A percentile compares a stretch with the other conserved stretches of the same genome.
phyloP scores from a whole-genome alignment of 2,329 filamentous ascomycete genomes.

The Fusarium chuoi region DNA sequence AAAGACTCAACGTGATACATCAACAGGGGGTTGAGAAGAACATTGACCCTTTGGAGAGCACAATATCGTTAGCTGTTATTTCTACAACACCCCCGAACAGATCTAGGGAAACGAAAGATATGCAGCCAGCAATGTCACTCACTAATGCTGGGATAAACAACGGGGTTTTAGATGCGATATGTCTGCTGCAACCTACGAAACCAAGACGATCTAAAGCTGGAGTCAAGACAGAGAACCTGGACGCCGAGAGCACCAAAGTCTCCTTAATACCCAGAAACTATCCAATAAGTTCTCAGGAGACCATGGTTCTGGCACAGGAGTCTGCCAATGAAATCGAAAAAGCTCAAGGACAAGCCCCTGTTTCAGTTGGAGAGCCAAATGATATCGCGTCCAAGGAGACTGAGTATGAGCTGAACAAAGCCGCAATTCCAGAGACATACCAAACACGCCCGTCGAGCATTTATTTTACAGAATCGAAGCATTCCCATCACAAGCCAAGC shows the following conservation, averaged over 20 bases:
- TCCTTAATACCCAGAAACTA: neutral
- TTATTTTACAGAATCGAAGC: neutral
- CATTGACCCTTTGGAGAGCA: constrained; percentile 9
- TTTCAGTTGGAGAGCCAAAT: neutral
- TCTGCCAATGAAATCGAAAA: neutral
- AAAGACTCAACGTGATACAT: neutral
- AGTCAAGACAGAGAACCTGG: neutral
- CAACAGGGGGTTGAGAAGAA: neutral
- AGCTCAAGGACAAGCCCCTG: neutral
- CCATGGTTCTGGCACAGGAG: neutral
- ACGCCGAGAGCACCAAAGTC: neutral
- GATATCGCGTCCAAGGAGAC: neutral
- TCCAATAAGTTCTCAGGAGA: neutral
- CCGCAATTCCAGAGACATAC: neutral
- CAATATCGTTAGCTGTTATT: neutral
- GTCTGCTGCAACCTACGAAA: no score
- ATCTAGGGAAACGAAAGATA: neutral
- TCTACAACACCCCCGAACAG: neutral
- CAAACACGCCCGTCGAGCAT: neutral
- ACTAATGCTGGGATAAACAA: neutral
- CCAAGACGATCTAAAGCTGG: neutral
- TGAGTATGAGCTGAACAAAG: neutral
- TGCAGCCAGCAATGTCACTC: neutral
- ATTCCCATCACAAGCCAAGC: neutral
- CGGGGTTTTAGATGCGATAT: neutral